Evolutionary conservation across 208 protist genomes (phyloP), one percentile per base, ranked within the genome.

Genomic region (Acanthamoeba sp.): DNA sequence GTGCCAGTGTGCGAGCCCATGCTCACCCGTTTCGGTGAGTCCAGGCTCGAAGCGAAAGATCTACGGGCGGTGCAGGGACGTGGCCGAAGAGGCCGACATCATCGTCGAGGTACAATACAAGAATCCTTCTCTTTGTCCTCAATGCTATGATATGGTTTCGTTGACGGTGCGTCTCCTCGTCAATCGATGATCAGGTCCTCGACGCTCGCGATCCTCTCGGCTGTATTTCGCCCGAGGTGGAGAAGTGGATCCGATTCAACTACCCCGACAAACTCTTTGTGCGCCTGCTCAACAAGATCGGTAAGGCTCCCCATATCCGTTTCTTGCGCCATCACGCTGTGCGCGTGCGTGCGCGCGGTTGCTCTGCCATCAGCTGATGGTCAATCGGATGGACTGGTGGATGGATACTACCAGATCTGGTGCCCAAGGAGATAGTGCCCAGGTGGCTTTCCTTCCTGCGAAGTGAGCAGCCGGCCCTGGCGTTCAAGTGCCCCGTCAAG

Each of bases 401-500:
- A 64, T 64, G 57, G 9, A n/a, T 16, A 5, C 22, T 4, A 59
- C n/a, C 78, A 87, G 78, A 87, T 20, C 78, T 87, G 27, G 78
- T 87, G 78, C 78, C 78, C 24, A 87, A 87, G 78, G 78, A 87
- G 78, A 22, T 2, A 27, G 78, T 87, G 22, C 20, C 42, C 40
- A 87, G 45, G 45, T 87, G 78, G 78, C 78, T 87, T 27, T 42
- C 45, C 0, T 87, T 62, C n/a, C n/a, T 87, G 40, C 38, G 78
- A 3, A 87, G 1, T 20, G 78, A 87, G 34, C 78, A 87, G 18
- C 78, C 78, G 24, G 78, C 78, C 16, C 78, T 87, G 42, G 78
- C 78, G 6, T 87, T 87, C 78, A 87, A 87, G 48, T 87, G 78
- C 34, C 78, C 78, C 16, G 10, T 87, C n/a, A 87, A 87, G 78